These are phyloP conservation scores for Amoebophrya sp. DNA, from an alignment of 169 alveolate genomes.

Conservation along the genomic window DNA sequence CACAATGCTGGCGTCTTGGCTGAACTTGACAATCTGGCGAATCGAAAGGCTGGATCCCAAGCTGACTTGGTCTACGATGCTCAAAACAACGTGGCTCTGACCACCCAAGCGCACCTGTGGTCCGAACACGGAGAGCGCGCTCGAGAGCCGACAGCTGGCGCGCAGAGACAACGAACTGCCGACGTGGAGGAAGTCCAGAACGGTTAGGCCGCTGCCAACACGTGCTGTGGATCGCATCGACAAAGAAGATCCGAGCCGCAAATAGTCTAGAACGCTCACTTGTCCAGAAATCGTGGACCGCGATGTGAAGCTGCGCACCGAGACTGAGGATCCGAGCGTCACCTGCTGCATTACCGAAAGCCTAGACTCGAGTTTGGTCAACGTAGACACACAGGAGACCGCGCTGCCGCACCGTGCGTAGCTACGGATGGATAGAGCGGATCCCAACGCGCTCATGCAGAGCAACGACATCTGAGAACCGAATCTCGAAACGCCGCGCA, in stretches of 20 bases:
- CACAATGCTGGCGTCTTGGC: background rate
- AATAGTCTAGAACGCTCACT: background rate
- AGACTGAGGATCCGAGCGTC: background rate
- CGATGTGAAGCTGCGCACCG: background rate
- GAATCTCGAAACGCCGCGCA: background rate
- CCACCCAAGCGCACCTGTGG: background rate
- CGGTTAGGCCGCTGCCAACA: background rate
- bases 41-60: background rate
- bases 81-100: background rate
- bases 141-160: background rate
- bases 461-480: background rate
- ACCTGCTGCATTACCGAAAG: background rate
- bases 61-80: conserved; percentile 8
- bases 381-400: background rate
- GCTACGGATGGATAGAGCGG: background rate
- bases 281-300: background rate
- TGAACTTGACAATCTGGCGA: background rate
- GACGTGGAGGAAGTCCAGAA: background rate
- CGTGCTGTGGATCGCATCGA: background rate
- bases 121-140: background rate
- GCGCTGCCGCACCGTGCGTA: background rate
- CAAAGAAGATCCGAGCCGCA: background rate
- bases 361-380: background rate
- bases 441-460: background rate
- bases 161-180: conserved; percentile 31